Base-by-base conservation (phyloP, 305 asterid species). In the Petunia hybrid region DNA sequence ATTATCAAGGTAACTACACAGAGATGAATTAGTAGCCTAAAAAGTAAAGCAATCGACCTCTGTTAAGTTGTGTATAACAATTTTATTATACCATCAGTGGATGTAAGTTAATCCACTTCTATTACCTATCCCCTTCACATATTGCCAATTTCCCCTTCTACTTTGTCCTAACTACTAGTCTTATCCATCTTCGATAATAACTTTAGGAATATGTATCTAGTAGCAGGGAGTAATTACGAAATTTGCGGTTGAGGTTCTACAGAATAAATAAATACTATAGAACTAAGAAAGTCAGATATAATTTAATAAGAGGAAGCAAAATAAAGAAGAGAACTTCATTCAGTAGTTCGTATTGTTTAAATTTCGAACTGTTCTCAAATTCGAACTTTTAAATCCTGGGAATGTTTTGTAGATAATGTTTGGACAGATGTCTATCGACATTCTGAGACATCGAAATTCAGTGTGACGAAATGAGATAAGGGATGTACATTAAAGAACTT, bases 341-440 rank as follows among this genome's bases (percentile, higher is more conserved):
- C 66, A 60, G 6, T 56, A 14, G 59, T 69, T 43, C 45, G 40
- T 42, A n/a, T 61, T 43, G 77, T 71, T 31, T 46, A 71, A 71
- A 71, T 31, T 71, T 70, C 31, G 1, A 46, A 71, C 16, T 71
- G 6, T 22, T 9, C 14, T 73, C 45, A 3, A 6, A 7, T 73
- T 74, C 36, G 63, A 14, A 74, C 4, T 74, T 53, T 38, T 35
- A 12, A 53, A 38, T 74, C 64, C 13, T 53, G 48, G 48, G 64
- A 74, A 74, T 74, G 78, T 51, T 36, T 35, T 73, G 51, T 2
- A 6, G 31, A 12, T 36, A 7, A 35, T 35, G 3, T 48, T 71
- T 71, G 48, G 35, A 71, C 46, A 35, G 12, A 42, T 51, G 78
- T 42, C 35, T 51, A 36, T 36, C 36, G 4, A 36, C 62, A 12